phyloP scores from a whole-genome alignment of 208 protist species.

The Naegleria gruberi region DNA sequence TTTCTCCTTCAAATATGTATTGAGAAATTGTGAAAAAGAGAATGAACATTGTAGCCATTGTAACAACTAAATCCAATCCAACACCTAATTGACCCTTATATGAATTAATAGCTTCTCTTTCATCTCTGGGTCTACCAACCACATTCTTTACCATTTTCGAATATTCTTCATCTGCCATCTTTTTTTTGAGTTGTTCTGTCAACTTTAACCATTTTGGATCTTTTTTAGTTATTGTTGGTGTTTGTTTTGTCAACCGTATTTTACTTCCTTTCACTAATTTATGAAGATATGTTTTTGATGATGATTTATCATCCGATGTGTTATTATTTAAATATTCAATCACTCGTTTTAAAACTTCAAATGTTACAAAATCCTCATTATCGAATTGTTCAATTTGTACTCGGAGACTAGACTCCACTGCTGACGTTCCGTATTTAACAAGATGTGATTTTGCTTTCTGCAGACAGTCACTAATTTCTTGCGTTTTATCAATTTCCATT shows the following conservation, averaged over 20 bases:
- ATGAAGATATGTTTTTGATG: not conserved
- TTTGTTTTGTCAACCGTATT: no score
- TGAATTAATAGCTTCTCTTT: not conserved
- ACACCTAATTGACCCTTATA: not conserved
- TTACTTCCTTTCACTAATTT: not conserved
- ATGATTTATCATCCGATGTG: not conserved
- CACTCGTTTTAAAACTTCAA: not conserved
- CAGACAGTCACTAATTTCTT: not conserved
- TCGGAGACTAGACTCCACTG: not conserved
- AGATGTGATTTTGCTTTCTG: not conserved
- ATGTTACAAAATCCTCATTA: not conserved
- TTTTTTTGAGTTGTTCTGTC: not conserved
- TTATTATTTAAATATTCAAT: not conserved
- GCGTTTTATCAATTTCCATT: not conserved
- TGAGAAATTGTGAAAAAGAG: not conserved
- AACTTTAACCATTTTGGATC: not conserved
- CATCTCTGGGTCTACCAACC: not conserved
- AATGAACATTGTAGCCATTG: not conserved
- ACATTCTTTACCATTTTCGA: not conserved
- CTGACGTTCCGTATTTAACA: not conserved
- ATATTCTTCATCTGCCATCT: not conserved
- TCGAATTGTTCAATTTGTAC: not conserved
- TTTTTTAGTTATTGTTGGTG: not conserved
- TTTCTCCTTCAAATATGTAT: not conserved
- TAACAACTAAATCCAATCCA: slow-evolving; percentile 11